phyloP scores from a whole-genome alignment of 352 stramenopile species.

The Elongisporangium prolatum region DNA sequence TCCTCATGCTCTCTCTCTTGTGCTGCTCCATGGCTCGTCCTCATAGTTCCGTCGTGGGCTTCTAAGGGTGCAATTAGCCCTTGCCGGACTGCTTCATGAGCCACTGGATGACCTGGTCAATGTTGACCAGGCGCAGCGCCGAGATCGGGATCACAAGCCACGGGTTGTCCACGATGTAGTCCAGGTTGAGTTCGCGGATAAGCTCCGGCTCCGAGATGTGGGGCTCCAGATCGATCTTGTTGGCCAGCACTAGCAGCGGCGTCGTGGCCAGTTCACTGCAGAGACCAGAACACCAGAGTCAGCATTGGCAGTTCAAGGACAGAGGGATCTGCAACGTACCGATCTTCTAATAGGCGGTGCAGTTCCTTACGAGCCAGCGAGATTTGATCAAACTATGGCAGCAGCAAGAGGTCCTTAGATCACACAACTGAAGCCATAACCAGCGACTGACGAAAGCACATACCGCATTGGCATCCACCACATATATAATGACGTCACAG shows the following conservation, averaged over 20 bases:
- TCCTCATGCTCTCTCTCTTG: slow-evolving; percentile 4
- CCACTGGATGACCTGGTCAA: slow-evolving; percentile 97
- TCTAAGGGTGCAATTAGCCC: slow-evolving; percentile 39
- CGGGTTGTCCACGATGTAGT: slow-evolving; percentile 98
- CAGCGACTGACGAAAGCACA: slow-evolving; percentile 11
- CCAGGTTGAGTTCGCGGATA: slow-evolving; percentile 95
- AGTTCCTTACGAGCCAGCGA: slow-evolving; percentile 93
- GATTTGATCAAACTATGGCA: slow-evolving; percentile 89
- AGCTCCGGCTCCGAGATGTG: slow-evolving; percentile 89
- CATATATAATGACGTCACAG: slow-evolving; percentile 99
- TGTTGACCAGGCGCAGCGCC: slow-evolving; percentile 94
- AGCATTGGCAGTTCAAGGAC: slow-evolving; percentile 1
- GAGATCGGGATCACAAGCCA: slow-evolving; percentile 99
- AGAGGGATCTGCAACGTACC: slow-evolving; percentile 44
- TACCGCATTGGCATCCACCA: slow-evolving; percentile 96
- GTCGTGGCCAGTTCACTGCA: slow-evolving; percentile 84
- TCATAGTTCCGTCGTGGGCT: neutral
- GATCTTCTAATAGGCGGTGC: slow-evolving; percentile 92
- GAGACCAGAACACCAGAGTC: slow-evolving; percentile 8
- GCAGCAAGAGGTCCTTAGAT: neutral
- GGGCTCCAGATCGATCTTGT: slow-evolving; percentile 98
- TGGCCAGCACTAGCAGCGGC: slow-evolving; percentile 95
- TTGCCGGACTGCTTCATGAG: slow-evolving; percentile 93
- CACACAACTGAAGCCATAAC: neutral
- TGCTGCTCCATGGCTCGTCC: slow-evolving; percentile 1